phyloP scores from a whole-genome alignment of 1,139 yeast genomes.

The Kodamaea derodonti region DNA sequence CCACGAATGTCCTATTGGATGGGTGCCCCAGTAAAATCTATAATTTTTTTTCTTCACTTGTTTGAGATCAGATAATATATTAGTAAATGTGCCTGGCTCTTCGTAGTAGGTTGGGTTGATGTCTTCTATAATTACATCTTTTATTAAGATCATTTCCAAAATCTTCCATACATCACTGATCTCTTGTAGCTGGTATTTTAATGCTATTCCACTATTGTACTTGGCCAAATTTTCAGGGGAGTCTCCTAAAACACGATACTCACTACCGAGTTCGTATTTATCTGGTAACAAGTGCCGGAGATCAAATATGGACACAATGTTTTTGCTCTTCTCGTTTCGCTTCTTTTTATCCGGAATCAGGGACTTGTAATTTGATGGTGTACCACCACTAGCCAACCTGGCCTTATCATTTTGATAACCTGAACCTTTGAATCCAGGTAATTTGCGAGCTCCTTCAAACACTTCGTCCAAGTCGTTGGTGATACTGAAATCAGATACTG shows the following conservation, averaged over 20 bases:
- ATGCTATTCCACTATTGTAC: constrained; percentile 73
- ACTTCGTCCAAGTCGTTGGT: constrained; percentile 51
- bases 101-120: constrained; percentile 12
- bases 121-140: constrained; percentile 21
- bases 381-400: constrained; percentile 21
- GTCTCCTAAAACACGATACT: constrained; percentile 68
- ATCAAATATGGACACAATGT: constrained; percentile 62
- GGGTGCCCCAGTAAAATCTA: constrained; percentile 70
- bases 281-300: constrained; percentile 73
- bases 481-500: constrained; percentile 45
- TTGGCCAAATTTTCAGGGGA: constrained; percentile 61
- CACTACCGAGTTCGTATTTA: constrained; percentile 70
- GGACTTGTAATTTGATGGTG: constrained; percentile 25
- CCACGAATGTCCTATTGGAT: constrained; percentile 76
- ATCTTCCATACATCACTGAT: constrained; percentile 78
- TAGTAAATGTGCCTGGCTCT: constrained; percentile 1
- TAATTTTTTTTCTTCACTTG: constrained; percentile 12
- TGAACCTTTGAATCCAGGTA: constrained; percentile 44
- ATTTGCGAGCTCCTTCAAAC: constrained; percentile 39
- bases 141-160: constrained; percentile 43
- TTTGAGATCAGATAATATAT: background rate
- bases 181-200: constrained; percentile 55
- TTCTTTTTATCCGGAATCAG: constrained; percentile 17
- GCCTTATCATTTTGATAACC: constrained; percentile 21
- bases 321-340: constrained; percentile 30